Base-by-base conservation (phyloP, 305 asterid genomes). In the Solanum hybrid region DNA sequence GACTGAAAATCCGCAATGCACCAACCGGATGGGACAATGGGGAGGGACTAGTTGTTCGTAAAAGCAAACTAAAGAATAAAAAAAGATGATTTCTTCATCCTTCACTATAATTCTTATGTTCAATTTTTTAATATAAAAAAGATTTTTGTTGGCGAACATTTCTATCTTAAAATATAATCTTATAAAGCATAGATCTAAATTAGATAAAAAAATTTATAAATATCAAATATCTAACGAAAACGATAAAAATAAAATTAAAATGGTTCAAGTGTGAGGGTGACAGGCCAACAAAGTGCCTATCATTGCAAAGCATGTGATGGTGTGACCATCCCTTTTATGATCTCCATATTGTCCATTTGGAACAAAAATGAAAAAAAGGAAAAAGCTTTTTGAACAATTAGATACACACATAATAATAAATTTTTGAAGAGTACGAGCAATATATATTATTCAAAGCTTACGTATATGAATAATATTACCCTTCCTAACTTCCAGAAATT, bases 401-500 rank as follows among this genome's bases (percentile, higher is more conserved):
- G 13, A 4, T 22, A 9, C 1, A 9, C 1, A n/a, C 29, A 0
- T 5, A 4, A n/a, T 0, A 4, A 66, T 66, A n/a, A 26, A 1
- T 26, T 71, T 71, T 5, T 71, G 2, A 71, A 26, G 4, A 26
- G 1, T 71, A 4, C 1, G 4, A 71, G 4, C 4, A 71, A 12
- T 71, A 71, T 24, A 1, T 71, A 26, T 5, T 11, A 71, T 26
- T 13, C 19, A 26, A 71, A 26, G 4, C 32, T 69, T 71, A 2
- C 0, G 9, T 12, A 14, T 5, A 26, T 40, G 45, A 38, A 38
- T 38, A 38, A 38, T 38, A 38, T 71, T 1, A 26, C 0, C 0
- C 13, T 22, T 1, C 0, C 12, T 0, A 64, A 64, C 3, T 22
- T 22, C 1, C 2, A 1, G 0, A 22, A 64, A 64, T 64, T 64